These are phyloP conservation scores for Gnomoniopsis sp. DNA, from an alignment of 2,329 filamentous ascomycete genomes.

Conservation along the genomic window DNA sequence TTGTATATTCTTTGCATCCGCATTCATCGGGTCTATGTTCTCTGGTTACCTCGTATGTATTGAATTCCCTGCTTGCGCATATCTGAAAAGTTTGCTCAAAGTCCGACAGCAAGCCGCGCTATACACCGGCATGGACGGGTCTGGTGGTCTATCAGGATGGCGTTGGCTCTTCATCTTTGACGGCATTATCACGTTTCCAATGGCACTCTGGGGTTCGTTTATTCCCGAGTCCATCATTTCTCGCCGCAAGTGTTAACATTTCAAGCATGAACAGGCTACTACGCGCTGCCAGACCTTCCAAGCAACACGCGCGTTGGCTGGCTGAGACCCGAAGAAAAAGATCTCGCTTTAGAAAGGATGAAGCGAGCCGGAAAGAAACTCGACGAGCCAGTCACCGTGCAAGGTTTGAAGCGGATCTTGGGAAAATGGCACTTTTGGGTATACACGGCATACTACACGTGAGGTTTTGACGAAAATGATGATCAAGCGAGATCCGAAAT, in stretches of 20 bases:
- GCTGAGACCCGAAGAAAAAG: conserved; percentile 24
- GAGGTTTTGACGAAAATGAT: not conserved
- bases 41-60: conserved; percentile 16
- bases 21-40: conserved; percentile 16
- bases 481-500: not conserved
- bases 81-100: not conserved
- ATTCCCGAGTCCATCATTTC: not conserved
- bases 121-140: conserved; percentile 24
- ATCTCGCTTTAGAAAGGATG: conserved; percentile 24
- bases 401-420: conserved; percentile 24
- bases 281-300: conserved; percentile 23
- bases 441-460: conserved; percentile 27
- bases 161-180: conserved; percentile 28
- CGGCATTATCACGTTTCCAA: conserved; percentile 28
- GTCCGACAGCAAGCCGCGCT: conserved; percentile 21
- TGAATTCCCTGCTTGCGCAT: not conserved
- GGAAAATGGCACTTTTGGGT: conserved; percentile 31
- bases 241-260: not conserved
- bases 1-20: conserved; percentile 18
- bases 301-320: conserved; percentile 24
- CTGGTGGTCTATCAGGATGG: conserved; percentile 23
- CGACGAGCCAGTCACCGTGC: conserved; percentile 20
- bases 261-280: conserved; percentile 11
- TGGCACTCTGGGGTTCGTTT: conserved; percentile 24
- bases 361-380: conserved; percentile 22